A percentile compares a stretch with the other conserved stretches of the same genome.
These are phyloP conservation scores for Trametes villosa DNA, from an alignment of 768 basidiomycete genomes.

Conservation along the genomic window DNA sequence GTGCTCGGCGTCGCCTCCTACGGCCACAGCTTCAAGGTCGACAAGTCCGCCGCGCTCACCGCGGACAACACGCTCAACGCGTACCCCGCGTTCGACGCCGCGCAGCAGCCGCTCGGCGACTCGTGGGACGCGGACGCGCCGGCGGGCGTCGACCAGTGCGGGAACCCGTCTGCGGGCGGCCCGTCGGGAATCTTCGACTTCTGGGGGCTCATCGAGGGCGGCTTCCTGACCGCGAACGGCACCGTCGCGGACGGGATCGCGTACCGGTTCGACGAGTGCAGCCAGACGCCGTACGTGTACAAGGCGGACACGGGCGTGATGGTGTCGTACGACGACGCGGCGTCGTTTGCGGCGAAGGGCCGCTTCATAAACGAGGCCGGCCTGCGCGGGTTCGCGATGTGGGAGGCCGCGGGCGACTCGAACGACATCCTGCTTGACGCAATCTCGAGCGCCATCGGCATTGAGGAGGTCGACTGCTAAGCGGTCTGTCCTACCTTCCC, in stretches of 20 bases:
- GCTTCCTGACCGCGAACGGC: slow-evolving; percentile 56
- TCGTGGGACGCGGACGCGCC: slow-evolving; percentile 31
- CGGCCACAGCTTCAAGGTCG: slow-evolving; percentile 69
- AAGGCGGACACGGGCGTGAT: slow-evolving; percentile 33
- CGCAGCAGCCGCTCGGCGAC: slow-evolving; percentile 48
- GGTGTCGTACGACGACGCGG: slow-evolving; percentile 41
- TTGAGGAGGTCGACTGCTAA: slow-evolving; percentile 28
- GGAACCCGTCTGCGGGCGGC: slow-evolving; percentile 40
- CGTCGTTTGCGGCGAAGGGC: slow-evolving; percentile 46
- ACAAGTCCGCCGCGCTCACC: slow-evolving; percentile 40
- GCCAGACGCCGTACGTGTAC: slow-evolving; percentile 42
- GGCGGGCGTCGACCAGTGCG: slow-evolving; percentile 38
- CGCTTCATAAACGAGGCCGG: slow-evolving; percentile 39
- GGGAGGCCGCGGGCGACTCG: slow-evolving; percentile 49
- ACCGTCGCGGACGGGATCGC: slow-evolving; percentile 51
- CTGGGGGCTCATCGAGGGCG: slow-evolving; percentile 60
- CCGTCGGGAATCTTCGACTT: slow-evolving; percentile 61
- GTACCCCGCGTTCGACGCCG: slow-evolving; percentile 55
- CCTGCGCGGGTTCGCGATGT: slow-evolving; percentile 51
- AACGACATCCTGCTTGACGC: slow-evolving; percentile 59
- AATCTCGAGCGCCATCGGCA: slow-evolving; percentile 41
- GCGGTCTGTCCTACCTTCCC: neutral
- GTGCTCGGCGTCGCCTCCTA: slow-evolving; percentile 86
- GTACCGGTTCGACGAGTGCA: slow-evolving; percentile 42
- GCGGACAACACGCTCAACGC: slow-evolving; percentile 40